A percentile compares a stretch with the other conserved stretches of the same genome.
Evolutionary conservation across 208 protist genomes (phyloP).

Genomic region (Vickermania ingenoplastis): DNA sequence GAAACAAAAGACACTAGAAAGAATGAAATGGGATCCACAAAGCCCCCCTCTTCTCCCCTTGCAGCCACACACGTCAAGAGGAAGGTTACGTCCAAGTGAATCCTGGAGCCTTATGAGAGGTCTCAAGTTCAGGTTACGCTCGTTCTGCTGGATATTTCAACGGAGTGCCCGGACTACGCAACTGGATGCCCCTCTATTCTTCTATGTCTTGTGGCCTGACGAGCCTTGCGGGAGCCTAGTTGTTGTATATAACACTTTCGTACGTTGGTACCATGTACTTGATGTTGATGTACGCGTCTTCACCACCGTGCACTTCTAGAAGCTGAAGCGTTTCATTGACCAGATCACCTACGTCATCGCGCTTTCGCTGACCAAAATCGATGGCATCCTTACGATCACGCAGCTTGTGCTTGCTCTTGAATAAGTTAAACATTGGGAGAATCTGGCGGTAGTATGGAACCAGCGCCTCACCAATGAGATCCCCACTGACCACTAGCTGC

Average conservation of each 20-base stretch:
- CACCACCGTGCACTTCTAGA: conserved; percentile 87
- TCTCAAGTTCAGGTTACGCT: too few species aligned
- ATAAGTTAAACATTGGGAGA: conserved; percentile 98
- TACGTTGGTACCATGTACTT: conserved; percentile 95
- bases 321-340: conserved; percentile 97
- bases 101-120: too few species aligned
- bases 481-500: conserved; percentile 92
- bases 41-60: too few species aligned
- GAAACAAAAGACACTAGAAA: too few species aligned
- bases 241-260: conserved; percentile 85
- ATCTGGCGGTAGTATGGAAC: conserved; percentile 99
- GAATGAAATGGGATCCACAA: too few species aligned
- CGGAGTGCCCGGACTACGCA: too few species aligned
- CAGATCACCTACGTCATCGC: conserved; percentile 95
- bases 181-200: too few species aligned
- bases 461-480: conserved; percentile 97
- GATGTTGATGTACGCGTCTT: conserved; percentile 94
- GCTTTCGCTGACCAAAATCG: conserved; percentile 96
- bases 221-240: too few species aligned
- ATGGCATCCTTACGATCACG: conserved; percentile 90
- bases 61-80: too few species aligned
- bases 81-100: too few species aligned
- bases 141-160: too few species aligned
- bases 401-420: conserved; percentile 93
- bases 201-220: too few species aligned